Conservation (phyloP, 202 grass and related monocot genomes). For the Zizania palustris region DNA sequence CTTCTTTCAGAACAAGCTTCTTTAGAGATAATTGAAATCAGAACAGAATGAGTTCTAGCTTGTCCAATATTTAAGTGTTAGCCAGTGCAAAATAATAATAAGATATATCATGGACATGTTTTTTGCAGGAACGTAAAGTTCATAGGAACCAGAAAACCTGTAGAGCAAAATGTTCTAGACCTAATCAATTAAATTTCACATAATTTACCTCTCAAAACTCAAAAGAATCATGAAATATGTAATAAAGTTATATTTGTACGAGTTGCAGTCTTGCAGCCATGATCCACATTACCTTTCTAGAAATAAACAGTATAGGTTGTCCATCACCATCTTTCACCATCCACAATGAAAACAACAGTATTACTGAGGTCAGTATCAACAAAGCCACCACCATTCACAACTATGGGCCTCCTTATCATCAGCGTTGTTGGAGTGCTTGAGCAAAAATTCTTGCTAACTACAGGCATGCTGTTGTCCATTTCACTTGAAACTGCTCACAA, state of each 20-base stretch:
- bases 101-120: slow-evolving; percentile 20
- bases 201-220: slow-evolving; percentile 24
- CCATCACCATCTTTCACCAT: slow-evolving; percentile 84
- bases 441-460: slow-evolving; percentile 90
- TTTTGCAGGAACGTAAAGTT: neutral
- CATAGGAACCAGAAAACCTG: slow-evolving; percentile 24
- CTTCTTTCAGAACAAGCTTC: slow-evolving; percentile 2
- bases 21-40: slow-evolving; percentile 1
- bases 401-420: slow-evolving; percentile 72
- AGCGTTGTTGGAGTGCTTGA: slow-evolving; percentile 48
- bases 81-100: neutral
- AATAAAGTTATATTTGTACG: neutral
- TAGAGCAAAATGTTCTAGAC: slow-evolving; percentile 20
- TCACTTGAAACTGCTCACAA: slow-evolving; percentile 45
- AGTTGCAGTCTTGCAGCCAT: slow-evolving; percentile 27
- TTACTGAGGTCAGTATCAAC: slow-evolving; percentile 65
- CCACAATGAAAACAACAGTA: slow-evolving; percentile 60
- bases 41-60: slow-evolving; percentile 30
- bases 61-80: slow-evolving; percentile 32
- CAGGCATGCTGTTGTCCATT: slow-evolving; percentile 54
- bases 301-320: slow-evolving; percentile 68
- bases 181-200: slow-evolving; percentile 28
- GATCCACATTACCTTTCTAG: slow-evolving; percentile 64
- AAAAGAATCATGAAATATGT: slow-evolving; percentile 24
- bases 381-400: slow-evolving; percentile 79